A percentile compares a stretch with the other conserved stretches of the same genome.
Conservation (phyloP, 129 eudicot genomes). For the Chrysanthemum lavandulifolium region DNA sequence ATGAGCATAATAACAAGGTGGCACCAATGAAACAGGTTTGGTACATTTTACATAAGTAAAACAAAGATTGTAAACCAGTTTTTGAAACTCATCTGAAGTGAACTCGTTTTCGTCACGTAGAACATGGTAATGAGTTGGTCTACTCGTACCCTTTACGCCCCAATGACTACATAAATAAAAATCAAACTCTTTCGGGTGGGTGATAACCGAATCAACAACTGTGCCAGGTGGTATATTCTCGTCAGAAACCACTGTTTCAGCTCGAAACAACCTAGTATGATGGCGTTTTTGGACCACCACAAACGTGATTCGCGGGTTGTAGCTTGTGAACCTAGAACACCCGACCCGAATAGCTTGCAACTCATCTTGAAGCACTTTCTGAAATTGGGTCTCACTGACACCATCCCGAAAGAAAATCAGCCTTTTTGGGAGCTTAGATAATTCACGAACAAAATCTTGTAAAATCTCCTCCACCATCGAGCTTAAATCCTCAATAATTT, state of each 20-base stretch:
- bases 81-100: slow-evolving; percentile 86
- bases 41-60: slow-evolving; percentile 94
- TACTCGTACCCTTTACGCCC: slow-evolving; percentile 91
- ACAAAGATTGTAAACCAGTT: slow-evolving; percentile 80
- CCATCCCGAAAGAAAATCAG: slow-evolving; percentile 89
- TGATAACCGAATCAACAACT: slow-evolving; percentile 80
- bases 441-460: slow-evolving; percentile 56
- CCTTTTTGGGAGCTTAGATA: slow-evolving; percentile 53
- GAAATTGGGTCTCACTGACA: slow-evolving; percentile 93
- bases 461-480: slow-evolving; percentile 77
- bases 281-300: slow-evolving; percentile 93
- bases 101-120: slow-evolving; percentile 83
- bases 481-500: slow-evolving; percentile 73
- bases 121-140: slow-evolving; percentile 84
- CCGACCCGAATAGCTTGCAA: slow-evolving; percentile 57
- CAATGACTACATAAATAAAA: slow-evolving; percentile 96
- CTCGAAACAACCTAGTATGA: slow-evolving; percentile 83
- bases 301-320: slow-evolving; percentile 80
- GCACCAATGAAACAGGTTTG: slow-evolving; percentile 95
- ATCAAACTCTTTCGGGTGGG: slow-evolving; percentile 86
- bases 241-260: slow-evolving; percentile 40
- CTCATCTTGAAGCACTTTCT: slow-evolving; percentile 77
- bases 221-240: slow-evolving; percentile 94
- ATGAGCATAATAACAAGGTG: slow-evolving; percentile 94
- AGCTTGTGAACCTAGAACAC: slow-evolving; percentile 50